Evolutionary conservation across 2,329 filamentous ascomycete species (phyloP).

Genomic region (Xylariaceae sp.): DNA sequence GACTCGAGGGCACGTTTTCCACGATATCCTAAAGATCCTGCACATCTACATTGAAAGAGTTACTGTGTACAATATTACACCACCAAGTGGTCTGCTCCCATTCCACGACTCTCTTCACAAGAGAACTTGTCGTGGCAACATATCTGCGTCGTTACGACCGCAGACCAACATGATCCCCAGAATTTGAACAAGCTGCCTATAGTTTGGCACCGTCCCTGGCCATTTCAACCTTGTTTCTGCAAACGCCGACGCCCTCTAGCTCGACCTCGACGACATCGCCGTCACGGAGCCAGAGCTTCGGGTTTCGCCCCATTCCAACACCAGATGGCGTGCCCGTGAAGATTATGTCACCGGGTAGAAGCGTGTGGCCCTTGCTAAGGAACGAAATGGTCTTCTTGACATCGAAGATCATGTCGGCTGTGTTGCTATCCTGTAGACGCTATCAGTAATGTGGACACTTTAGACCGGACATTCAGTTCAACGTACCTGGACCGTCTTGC

Average conservation of each 20-base stretch:
- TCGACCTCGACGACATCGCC: slow-evolving; percentile 66
- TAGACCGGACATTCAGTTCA: background rate
- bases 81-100: too few relatives aligned
- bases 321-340: slow-evolving; percentile 67
- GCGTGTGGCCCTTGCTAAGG: slow-evolving; percentile 57
- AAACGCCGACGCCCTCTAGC: slow-evolving; percentile 62
- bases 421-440: slow-evolving; percentile 45
- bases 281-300: slow-evolving; percentile 64
- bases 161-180: background rate
- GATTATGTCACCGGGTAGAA: slow-evolving; percentile 61
- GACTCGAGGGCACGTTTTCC: too few relatives aligned
- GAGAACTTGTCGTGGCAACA: too few relatives aligned
- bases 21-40: too few relatives aligned
- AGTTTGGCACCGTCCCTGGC: slow-evolving; percentile 28
- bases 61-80: too few relatives aligned
- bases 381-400: slow-evolving; percentile 57
- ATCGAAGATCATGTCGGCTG: slow-evolving; percentile 60
- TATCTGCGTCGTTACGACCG: too few relatives aligned
- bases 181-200: slow-evolving; percentile 1
- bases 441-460: slow-evolving; percentile 2
- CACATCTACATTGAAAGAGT: too few relatives aligned
- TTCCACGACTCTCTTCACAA: too few relatives aligned
- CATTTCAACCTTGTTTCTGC: slow-evolving; percentile 49
- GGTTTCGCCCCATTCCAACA: slow-evolving; percentile 65
- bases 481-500: slow-evolving; percentile 49